Evolutionary conservation across 495 filamentous ascomycete species (phyloP), one percentile per base, ranked within the genome.

Genomic region (Aspergillus sparsus): DNA sequence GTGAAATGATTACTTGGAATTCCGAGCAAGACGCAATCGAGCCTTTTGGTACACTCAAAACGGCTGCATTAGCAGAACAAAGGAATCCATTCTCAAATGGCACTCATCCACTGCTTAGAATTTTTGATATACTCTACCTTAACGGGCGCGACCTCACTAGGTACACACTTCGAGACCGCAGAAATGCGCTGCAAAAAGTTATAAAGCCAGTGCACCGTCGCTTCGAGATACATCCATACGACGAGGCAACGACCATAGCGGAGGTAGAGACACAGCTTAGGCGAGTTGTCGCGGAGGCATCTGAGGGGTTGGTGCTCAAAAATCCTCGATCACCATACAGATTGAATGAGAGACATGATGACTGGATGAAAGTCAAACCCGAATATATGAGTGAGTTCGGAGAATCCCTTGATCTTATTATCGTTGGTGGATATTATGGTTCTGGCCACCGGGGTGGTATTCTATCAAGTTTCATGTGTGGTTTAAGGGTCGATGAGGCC

Each of bases 1-100:
- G 94, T 9, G 94, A 98, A 72, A 98, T 98, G 94, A 90, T 98
- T 54, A 96, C 92, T 8, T 98, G 95, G 95, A 92, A 98, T 70
- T 87, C 91, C n/a, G 86, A 89, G 51, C 76, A 90, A 52, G 87
- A 96, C 72, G 85, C 86, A 53, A 89, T 92, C 42, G 87, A 96
- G 39, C 87, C 88, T 3, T 98, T 98, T 66, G 94, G 94, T 6
- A 96, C 91, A 0, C 79, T 98, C 32, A 98, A 98, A 71, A 93
- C 91, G 8, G 94, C 93, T 8, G 95, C 93, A 0, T 66, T 97
- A 18, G 86, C 86, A 0, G 87, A 90, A 67, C 88, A 92, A 66
- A 83, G 86, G 64, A 94, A 97, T 66, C 89, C 87, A 0, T 89
- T 85, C 55, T 76, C 83, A 0, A 86, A 77, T 34, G 90, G 88